Conservation (phyloP, 1,284 basidiomycete species). For the Papiliotrema nemorosa region DNA sequence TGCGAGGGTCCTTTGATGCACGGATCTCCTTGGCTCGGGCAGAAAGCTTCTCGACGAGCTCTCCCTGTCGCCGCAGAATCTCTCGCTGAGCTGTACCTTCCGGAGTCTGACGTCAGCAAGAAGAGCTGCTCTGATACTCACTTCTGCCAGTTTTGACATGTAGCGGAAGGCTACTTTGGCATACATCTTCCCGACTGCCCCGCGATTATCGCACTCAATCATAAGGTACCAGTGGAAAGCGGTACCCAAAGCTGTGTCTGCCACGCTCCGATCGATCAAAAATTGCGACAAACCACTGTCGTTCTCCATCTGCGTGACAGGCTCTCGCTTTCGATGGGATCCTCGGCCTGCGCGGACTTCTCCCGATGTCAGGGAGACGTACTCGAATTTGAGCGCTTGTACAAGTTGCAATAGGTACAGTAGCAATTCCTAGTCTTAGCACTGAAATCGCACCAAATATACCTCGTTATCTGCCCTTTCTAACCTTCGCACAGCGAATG, state of each 20-base stretch:
- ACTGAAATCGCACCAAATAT: conserved; percentile 1
- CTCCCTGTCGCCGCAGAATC: conserved; percentile 75
- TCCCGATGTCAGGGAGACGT: not conserved
- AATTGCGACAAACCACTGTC: conserved; percentile 87
- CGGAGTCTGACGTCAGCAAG: conserved; percentile 55
- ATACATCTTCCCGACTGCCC: conserved; percentile 84
- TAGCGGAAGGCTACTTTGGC: conserved; percentile 83
- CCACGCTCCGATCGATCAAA: conserved; percentile 77
- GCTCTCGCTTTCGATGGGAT: conserved; percentile 56
- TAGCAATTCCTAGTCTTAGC: conserved; percentile 67
- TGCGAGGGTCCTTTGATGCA: conserved; percentile 83
- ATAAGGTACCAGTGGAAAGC: conserved; percentile 96
- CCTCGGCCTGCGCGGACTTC: conserved; percentile 53
- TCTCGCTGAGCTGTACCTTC: conserved; percentile 74
- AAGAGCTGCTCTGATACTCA: conserved; percentile 43
- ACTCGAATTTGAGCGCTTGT: conserved; percentile 93
- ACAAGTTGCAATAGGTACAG: conserved; percentile 94
- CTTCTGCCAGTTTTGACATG: conserved; percentile 79
- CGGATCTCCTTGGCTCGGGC: conserved; percentile 81
- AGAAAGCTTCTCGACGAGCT: conserved; percentile 77
- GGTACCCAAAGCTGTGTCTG: conserved; percentile 81
- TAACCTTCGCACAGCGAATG: conserved; percentile 89
- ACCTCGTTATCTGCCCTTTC: conserved; percentile 92
- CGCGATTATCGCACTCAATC: conserved; percentile 76
- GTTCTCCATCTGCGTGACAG: conserved; percentile 53